A percentile compares a stretch with the other conserved stretches of the same genome.
Conservation (phyloP, 768 basidiomycete genomes). For the Auriculariales sp. region DNA sequence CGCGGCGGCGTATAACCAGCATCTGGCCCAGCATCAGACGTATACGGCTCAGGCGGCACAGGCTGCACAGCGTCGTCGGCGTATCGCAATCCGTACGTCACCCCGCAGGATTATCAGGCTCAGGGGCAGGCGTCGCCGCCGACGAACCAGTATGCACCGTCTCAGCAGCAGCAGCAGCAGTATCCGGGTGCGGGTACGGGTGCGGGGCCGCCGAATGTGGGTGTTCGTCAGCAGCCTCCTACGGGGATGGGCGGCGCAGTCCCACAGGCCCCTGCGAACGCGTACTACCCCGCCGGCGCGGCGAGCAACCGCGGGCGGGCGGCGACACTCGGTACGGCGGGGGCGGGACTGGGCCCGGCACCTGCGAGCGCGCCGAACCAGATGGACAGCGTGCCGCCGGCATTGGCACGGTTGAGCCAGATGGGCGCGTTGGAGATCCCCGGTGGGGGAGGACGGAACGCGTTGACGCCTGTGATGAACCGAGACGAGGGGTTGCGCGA, state of each 20-base stretch:
- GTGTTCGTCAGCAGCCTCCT: constrained; percentile 2
- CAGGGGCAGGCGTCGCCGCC: no score
- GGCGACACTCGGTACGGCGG: constrained; percentile 49
- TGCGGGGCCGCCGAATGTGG: neutral
- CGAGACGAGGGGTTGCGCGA: constrained; percentile 90
- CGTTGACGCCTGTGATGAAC: constrained; percentile 85
- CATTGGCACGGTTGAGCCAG: constrained; percentile 75
- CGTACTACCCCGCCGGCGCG: constrained; percentile 52
- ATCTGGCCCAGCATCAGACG: constrained; percentile 85
- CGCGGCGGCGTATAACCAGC: constrained; percentile 88
- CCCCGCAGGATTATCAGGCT: constrained; percentile 25
- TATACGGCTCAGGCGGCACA: constrained; percentile 79
- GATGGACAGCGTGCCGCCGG: constrained; percentile 88
- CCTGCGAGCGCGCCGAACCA: constrained; percentile 27
- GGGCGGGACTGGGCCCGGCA: neutral
- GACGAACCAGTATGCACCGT: constrained; percentile 4
- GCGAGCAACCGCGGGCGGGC: constrained; percentile 58
- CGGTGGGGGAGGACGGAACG: constrained; percentile 47
- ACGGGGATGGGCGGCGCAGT: constrained; percentile 3
- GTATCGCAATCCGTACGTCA: constrained; percentile 73
- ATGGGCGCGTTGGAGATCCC: constrained; percentile 71
- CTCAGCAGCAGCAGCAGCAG: constrained; percentile 9
- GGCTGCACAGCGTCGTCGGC: constrained; percentile 54
- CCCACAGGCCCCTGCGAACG: constrained; percentile 45
- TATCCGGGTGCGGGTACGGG: constrained; percentile 6